Evolutionary conservation across 176 grass and related monocot species (phyloP).

Genomic region (Triticum dicoccoides): DNA sequence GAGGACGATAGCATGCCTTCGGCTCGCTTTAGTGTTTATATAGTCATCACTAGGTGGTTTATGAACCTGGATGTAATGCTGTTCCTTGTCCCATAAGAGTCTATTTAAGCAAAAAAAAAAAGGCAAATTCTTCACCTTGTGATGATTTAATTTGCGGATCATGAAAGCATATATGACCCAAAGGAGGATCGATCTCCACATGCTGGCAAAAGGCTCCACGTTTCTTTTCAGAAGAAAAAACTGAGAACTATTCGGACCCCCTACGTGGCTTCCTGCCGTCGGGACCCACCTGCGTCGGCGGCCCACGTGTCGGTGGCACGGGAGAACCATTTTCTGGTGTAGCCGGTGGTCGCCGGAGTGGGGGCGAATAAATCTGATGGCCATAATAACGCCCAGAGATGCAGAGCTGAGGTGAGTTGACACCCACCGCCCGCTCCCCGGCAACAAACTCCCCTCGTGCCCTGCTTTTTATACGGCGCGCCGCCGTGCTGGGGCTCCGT

Average conservation of each 20-base stretch:
- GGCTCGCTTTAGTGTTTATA: too few species aligned
- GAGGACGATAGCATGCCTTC: too few species aligned
- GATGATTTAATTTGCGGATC: too few species aligned
- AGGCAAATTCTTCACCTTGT: too few species aligned
- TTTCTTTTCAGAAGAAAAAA: neutral
- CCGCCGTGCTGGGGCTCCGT: neutral
- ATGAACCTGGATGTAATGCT: too few species aligned
- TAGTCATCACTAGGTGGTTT: too few species aligned
- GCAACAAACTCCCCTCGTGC: neutral
- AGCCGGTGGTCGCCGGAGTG: neutral
- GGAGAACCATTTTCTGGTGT: neutral
- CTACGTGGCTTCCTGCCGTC: neutral
- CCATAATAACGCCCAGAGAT: conserved; percentile 5
- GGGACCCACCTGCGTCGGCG: neutral
- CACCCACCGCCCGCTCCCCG: neutral
- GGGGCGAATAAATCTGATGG: neutral
- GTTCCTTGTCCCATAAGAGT: too few species aligned
- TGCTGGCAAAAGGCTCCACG: neutral
- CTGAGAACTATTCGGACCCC: too few species aligned
- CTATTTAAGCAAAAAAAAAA: too few species aligned
- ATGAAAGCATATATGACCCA: neutral
- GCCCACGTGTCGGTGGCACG: neutral
- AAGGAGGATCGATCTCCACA: neutral
- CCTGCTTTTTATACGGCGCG: neutral
- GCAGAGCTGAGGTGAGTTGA: neutral